A percentile compares a stretch with the other conserved stretches of the same genome.
These are phyloP conservation scores for Tetrahymena elliotti DNA, from an alignment of 73 alveolate species.

Conservation along the genomic window DNA sequence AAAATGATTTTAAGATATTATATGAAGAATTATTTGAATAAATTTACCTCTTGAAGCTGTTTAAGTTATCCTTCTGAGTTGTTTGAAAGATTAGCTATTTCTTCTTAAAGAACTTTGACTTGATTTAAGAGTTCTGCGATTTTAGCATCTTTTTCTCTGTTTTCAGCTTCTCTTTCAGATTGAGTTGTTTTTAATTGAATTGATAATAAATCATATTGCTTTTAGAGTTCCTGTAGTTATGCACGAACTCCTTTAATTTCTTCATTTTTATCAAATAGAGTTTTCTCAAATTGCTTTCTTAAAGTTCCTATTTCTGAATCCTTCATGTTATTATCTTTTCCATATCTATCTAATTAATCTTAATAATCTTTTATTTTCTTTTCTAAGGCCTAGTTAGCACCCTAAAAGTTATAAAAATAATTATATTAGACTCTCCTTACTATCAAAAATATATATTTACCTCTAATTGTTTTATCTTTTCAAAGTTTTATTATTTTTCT, in stretches of 20 bases:
- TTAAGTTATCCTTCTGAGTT: constrained; percentile 6
- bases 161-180: constrained; percentile 35
- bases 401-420: background rate
- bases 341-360: background rate
- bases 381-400: background rate
- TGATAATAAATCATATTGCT: constrained; percentile 6
- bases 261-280: constrained; percentile 3
- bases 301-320: background rate
- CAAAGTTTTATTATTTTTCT: background rate
- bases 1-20: too few relatives aligned
- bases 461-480: background rate
- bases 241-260: constrained; percentile 34
- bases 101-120: constrained; percentile 1
- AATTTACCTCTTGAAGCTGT: background rate
- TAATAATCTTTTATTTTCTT: background rate
- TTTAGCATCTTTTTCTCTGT: constrained; percentile 22
- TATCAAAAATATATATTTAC: background rate
- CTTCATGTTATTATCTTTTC: background rate
- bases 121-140: constrained; percentile 9
- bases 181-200: constrained; percentile 28
- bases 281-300: constrained; percentile 2
- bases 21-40: background rate
- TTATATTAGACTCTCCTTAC: background rate
- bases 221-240: constrained; percentile 11
- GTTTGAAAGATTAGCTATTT: constrained; percentile 7